phyloP scores from a whole-genome alignment of 768 basidiomycete genomes.

The Arthromyces matolae region DNA sequence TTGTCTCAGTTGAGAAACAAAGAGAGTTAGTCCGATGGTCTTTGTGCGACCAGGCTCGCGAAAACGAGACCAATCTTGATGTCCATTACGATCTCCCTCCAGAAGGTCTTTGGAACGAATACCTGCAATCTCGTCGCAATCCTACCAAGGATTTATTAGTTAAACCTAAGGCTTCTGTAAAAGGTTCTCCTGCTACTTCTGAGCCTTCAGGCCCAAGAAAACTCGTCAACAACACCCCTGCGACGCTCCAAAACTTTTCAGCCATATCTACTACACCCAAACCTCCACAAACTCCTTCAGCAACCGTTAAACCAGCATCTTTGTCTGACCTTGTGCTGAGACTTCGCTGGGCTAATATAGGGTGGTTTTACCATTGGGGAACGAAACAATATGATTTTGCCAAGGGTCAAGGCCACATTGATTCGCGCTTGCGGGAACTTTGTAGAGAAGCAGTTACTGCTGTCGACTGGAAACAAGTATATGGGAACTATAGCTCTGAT shows the following conservation, averaged over 20 bases:
- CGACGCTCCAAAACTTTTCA: slow-evolving; percentile 51
- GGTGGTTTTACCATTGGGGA: slow-evolving; percentile 96
- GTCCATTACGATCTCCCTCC: slow-evolving; percentile 77
- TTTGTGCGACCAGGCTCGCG: slow-evolving; percentile 67
- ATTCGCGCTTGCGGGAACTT: slow-evolving; percentile 47
- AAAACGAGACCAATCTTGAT: slow-evolving; percentile 87
- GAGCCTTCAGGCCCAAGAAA: slow-evolving; percentile 52
- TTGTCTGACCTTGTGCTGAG: slow-evolving; percentile 64
- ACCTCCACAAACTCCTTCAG: slow-evolving; percentile 61
- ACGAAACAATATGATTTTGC: slow-evolving; percentile 92
- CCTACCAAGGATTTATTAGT: slow-evolving; percentile 31
- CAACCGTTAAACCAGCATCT: slow-evolving; percentile 45
- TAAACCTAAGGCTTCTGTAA: slow-evolving; percentile 44
- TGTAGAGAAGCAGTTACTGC: slow-evolving; percentile 60
- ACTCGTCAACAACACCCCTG: slow-evolving; percentile 72
- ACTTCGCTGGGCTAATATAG: slow-evolving; percentile 94
- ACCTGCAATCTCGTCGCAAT: slow-evolving; percentile 34
- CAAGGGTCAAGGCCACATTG: slow-evolving; percentile 61
- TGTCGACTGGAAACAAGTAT: slow-evolving; percentile 73
- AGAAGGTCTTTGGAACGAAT: slow-evolving; percentile 75
- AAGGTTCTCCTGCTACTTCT: slow-evolving; percentile 15
- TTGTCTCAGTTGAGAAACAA: slow-evolving; percentile 61
- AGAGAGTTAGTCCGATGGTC: slow-evolving; percentile 68
- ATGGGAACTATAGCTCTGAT: slow-evolving; percentile 32
- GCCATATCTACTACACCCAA: slow-evolving; percentile 54